Evolutionary conservation across 1,139 yeast genomes (phyloP).

Genomic region (Pneumocystis oryctolagi): DNA sequence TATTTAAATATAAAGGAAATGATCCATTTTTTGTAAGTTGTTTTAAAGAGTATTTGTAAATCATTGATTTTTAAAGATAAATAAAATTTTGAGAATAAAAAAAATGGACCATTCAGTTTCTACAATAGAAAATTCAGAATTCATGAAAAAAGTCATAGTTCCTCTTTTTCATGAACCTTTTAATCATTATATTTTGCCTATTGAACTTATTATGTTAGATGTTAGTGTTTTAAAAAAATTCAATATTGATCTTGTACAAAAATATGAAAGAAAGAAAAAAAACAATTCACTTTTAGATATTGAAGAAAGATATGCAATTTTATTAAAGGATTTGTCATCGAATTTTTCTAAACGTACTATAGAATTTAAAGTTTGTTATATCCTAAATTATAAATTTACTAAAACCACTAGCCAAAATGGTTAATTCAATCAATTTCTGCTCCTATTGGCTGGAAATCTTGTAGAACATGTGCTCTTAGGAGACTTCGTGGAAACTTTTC

Average conservation of each 20-base stretch:
- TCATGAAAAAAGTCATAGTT: background rate
- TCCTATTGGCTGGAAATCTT: background rate
- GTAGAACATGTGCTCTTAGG: background rate
- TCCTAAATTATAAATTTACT: background rate
- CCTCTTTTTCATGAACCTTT: background rate
- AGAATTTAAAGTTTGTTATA: background rate
- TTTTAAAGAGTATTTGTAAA: background rate
- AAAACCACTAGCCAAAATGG: background rate
- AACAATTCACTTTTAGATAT: background rate
- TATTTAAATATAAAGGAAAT: background rate
- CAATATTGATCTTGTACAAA: background rate
- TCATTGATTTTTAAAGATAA: background rate
- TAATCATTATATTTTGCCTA: background rate
- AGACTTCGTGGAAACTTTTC: background rate
- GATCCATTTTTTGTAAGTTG: background rate
- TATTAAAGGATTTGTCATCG: background rate
- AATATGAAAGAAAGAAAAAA: background rate
- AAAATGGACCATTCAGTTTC: background rate
- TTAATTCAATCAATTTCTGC: background rate
- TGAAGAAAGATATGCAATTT: background rate
- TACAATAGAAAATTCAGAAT: background rate
- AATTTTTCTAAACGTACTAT: background rate
- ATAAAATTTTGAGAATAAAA: background rate
- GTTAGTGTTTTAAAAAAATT: background rate
- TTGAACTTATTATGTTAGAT: background rate